Percentiles rank a stretch among this genome's conserved stretches.
Conservation (phyloP, 345 rosid genomes). For the Salix udensis region DNA sequence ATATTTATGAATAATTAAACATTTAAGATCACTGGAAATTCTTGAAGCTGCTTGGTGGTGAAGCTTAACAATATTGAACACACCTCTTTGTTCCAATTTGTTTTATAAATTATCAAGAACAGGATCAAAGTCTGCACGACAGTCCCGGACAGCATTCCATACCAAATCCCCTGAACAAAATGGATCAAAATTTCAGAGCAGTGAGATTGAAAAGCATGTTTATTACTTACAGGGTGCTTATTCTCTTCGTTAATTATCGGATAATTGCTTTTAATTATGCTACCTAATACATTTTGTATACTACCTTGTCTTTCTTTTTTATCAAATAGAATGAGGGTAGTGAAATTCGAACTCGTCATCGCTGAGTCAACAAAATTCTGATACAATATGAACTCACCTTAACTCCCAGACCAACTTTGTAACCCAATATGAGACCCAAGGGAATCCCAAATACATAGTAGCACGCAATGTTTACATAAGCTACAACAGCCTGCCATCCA, state of each 20-base stretch:
- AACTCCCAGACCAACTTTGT: slow-evolving; percentile 46
- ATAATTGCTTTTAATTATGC: neutral
- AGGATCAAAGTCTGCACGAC: slow-evolving; percentile 20
- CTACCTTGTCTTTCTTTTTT: no score
- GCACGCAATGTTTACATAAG: slow-evolving; percentile 60
- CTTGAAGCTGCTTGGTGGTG: neutral
- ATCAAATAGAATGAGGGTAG: no score
- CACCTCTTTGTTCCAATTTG: slow-evolving; percentile 37
- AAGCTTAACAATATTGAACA: no score
- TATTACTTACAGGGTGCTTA: no score
- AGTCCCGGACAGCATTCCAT: slow-evolving; percentile 26
- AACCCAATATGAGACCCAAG: slow-evolving; percentile 53
- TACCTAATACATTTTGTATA: no score
- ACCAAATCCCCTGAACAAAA: slow-evolving; percentile 20
- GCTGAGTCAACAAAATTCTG: no score
- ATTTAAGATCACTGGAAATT: no score
- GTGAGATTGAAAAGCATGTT: no score
- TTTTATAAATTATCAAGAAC: slow-evolving; percentile 12
- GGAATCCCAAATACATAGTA: slow-evolving; percentile 62
- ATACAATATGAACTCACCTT: slow-evolving; percentile 19
- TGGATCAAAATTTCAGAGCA: neutral
- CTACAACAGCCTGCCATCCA: slow-evolving; percentile 69
- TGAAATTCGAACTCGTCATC: no score
- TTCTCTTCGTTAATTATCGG: no score
- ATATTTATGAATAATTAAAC: neutral